These are phyloP conservation scores for Austroboletus eburneus DNA, from an alignment of 768 basidiomycete genomes.

Conservation along the genomic window DNA sequence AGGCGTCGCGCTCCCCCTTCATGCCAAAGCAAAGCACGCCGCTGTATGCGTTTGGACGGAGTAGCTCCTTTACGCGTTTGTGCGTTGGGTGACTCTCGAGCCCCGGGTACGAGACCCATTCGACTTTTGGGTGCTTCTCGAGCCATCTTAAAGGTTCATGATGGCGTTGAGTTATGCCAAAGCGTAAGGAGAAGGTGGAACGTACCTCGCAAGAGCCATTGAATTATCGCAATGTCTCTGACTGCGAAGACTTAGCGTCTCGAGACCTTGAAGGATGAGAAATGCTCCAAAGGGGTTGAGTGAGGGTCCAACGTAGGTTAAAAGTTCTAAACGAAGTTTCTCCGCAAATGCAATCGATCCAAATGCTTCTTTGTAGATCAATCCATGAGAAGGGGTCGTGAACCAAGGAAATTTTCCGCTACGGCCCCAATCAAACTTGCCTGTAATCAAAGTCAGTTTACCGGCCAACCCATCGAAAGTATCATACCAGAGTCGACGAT, in stretches of 20 bases:
- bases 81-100: constrained; percentile 60
- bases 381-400: constrained; percentile 51
- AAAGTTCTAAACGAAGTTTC: constrained; percentile 48
- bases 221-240: constrained; percentile 59
- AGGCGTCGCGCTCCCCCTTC: constrained; percentile 48
- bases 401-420: constrained; percentile 56
- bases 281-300: constrained; percentile 57
- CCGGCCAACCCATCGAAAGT: no score
- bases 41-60: constrained; percentile 54
- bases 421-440: constrained; percentile 53
- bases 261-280: constrained; percentile 55
- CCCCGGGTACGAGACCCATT: constrained; percentile 80
- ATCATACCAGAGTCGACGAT: constrained; percentile 52
- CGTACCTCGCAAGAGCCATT: constrained; percentile 43
- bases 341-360: constrained; percentile 48
- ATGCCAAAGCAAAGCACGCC: constrained; percentile 79
- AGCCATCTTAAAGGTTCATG: constrained; percentile 42
- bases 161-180: no score
- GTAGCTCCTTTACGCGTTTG: constrained; percentile 48
- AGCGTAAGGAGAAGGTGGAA: background rate
- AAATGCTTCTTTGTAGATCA: constrained; percentile 47
- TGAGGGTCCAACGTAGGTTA: constrained; percentile 50
- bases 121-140: constrained; percentile 57
- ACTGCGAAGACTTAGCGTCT: constrained; percentile 57
- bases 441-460: no score